Percentiles rank a stretch among this genome's conserved stretches.
Evolutionary conservation across 2,329 filamentous ascomycete species (phyloP).

Genomic region (Hypoxylon sp.): DNA sequence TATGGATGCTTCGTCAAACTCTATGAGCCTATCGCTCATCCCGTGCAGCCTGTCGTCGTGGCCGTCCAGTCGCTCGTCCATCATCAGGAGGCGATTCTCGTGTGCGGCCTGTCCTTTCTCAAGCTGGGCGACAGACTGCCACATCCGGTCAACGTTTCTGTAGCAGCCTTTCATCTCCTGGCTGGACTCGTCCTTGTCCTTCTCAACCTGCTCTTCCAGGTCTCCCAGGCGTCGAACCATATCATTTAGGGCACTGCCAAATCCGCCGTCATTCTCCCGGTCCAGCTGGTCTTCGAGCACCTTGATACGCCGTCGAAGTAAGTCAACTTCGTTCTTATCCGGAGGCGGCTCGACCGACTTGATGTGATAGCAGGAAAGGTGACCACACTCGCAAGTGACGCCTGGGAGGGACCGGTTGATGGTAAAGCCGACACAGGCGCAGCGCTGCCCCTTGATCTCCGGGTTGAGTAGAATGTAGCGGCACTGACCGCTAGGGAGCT

Average conservation of each 20-base stretch:
- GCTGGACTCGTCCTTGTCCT: constrained; percentile 58
- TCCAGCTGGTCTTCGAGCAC: constrained; percentile 55
- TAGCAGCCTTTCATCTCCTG: constrained; percentile 64
- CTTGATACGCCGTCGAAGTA: constrained; percentile 56
- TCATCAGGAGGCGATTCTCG: constrained; percentile 50
- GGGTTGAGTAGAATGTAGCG: constrained; percentile 66
- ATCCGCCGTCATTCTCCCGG: constrained; percentile 48
- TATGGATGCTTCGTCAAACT: constrained; percentile 59
- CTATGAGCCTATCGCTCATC: constrained; percentile 57
- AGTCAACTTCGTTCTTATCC: constrained; percentile 57
- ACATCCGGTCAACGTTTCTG: constrained; percentile 61
- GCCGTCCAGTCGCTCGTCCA: constrained; percentile 52
- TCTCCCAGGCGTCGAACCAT: constrained; percentile 56
- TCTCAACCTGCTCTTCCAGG: constrained; percentile 63
- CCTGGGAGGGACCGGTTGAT: constrained; percentile 62
- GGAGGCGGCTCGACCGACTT: constrained; percentile 54
- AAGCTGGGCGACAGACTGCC: constrained; percentile 59
- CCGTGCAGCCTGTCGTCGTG: constrained; percentile 54
- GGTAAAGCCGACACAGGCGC: constrained; percentile 65
- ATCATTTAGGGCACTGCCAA: constrained; percentile 44
- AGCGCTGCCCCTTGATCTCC: constrained; percentile 65
- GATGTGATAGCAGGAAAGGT: constrained; percentile 66
- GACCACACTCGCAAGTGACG: constrained; percentile 65
- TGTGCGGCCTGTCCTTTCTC: constrained; percentile 49
- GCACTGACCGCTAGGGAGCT: constrained; percentile 65